Percentiles rank a stretch among this genome's conserved stretches.
These are phyloP conservation scores for Boletus sp. DNA, from an alignment of 1,284 basidiomycete species.

Conservation along the genomic window DNA sequence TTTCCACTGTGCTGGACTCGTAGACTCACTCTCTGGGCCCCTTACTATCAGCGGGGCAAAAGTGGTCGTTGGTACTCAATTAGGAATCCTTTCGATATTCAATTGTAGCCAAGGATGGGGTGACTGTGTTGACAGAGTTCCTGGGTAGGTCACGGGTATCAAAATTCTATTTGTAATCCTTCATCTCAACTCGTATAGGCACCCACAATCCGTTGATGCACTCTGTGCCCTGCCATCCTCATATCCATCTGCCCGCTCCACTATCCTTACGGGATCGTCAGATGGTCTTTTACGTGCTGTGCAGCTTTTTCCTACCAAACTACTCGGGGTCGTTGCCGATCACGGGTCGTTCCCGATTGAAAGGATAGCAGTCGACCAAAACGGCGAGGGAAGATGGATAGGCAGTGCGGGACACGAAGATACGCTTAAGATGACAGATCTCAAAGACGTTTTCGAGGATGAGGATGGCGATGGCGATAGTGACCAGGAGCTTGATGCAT, in stretches of 20 bases:
- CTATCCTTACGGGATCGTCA: slow-evolving; percentile 88
- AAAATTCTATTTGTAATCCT: background rate
- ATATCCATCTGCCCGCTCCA: slow-evolving; percentile 63
- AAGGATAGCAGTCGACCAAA: slow-evolving; percentile 63
- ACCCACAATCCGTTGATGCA: slow-evolving; percentile 85
- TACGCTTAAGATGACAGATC: slow-evolving; percentile 78
- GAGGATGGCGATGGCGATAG: slow-evolving; percentile 31
- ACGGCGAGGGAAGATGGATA: slow-evolving; percentile 69
- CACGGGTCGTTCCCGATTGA: slow-evolving; percentile 91
- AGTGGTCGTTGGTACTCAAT: slow-evolving; percentile 84
- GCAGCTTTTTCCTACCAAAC: slow-evolving; percentile 84
- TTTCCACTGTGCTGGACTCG: background rate
- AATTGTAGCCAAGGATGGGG: slow-evolving; percentile 83
- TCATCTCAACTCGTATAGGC: slow-evolving; percentile 42
- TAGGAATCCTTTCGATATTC: slow-evolving; percentile 90
- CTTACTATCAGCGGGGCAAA: slow-evolving; percentile 60
- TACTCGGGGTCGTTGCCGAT: slow-evolving; percentile 87
- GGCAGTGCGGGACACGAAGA: slow-evolving; percentile 95
- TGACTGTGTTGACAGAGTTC: slow-evolving; percentile 91
- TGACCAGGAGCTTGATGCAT: slow-evolving; percentile 32
- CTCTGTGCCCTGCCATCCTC: slow-evolving; percentile 68
- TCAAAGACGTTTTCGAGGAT: slow-evolving; percentile 55
- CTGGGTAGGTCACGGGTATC: slow-evolving; percentile 53
- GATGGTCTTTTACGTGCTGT: slow-evolving; percentile 91
- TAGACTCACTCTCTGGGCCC: background rate